Conservation (phyloP, 805 yeast genomes). For the Candida corydali region DNA sequence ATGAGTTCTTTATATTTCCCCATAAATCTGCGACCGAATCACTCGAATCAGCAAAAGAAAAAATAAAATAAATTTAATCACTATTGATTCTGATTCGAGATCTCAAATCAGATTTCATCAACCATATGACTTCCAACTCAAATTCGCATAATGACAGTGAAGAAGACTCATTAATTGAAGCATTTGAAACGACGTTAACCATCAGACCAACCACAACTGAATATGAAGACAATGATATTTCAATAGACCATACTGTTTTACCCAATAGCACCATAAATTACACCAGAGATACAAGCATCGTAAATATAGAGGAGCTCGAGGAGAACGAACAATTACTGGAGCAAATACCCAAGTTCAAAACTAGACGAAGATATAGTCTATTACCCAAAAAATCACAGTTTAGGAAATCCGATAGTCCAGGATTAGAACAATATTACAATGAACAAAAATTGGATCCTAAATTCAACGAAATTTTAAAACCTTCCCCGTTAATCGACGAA, state of each 20-base stretch:
- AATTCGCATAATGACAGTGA: constrained; percentile 17
- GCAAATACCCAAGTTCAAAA: constrained; percentile 33
- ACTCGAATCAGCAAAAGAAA: not conserved
- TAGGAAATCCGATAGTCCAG: constrained; percentile 13
- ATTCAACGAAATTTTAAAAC: constrained; percentile 28
- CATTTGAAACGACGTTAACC: constrained; percentile 42
- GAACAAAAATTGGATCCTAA: constrained; percentile 11
- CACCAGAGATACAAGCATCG: constrained; percentile 28
- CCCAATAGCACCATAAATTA: constrained; percentile 23
- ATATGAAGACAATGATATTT: constrained; percentile 24
- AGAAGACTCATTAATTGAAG: constrained; percentile 37
- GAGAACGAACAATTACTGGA: constrained; percentile 32
- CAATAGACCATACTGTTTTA: constrained; percentile 38
- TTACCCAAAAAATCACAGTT: constrained; percentile 21
- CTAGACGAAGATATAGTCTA: constrained; percentile 27
- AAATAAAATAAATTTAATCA: not conserved
- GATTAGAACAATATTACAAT: constrained; percentile 12
- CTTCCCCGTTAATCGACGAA: constrained; percentile 33
- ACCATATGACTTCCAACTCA: not conserved
- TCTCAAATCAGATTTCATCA: not conserved
- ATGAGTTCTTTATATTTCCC: too few relatives aligned
- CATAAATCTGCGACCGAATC: not conserved
- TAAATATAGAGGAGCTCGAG: constrained; percentile 30
- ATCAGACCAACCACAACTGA: constrained; percentile 37
- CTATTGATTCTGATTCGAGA: not conserved